A percentile compares a stretch with the other conserved stretches of the same genome.
Conservation (phyloP, 805 yeast genomes). For the Blastobotrys chiropterorum region DNA sequence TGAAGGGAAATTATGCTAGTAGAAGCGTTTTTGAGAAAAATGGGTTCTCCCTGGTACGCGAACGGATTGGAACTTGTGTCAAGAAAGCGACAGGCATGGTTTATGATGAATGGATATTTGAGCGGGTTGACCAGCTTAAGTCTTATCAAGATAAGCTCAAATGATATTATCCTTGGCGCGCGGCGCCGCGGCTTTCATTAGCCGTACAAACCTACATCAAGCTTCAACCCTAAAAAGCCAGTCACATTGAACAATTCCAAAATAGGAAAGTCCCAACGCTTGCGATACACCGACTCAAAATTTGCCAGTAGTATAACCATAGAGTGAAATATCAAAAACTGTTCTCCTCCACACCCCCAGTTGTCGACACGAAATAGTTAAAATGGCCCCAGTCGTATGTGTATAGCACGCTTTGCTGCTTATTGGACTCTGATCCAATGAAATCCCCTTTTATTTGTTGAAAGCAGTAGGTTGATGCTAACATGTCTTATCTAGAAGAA, state of each 20-base stretch:
- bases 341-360: not conserved
- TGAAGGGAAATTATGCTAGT: constrained; percentile 16
- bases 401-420: constrained; percentile 38
- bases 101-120: not conserved
- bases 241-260: too few relatives aligned
- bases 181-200: too few relatives aligned
- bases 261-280: not conserved
- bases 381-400: constrained; percentile 94
- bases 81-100: not conserved
- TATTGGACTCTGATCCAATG: constrained; percentile 13
- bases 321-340: not conserved
- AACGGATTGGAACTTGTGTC: not conserved
- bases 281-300: not conserved
- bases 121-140: not conserved
- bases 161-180: too few relatives aligned
- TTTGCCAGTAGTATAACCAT: too few relatives aligned
- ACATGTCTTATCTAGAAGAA: constrained; percentile 47
- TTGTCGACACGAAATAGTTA: constrained; percentile 10
- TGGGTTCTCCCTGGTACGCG: constrained; percentile 15
- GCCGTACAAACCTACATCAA: too few relatives aligned
- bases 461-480: constrained; percentile 69
- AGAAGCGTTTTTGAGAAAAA: constrained; percentile 15
- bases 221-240: too few relatives aligned
- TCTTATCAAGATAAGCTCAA: too few relatives aligned
- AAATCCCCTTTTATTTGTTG: not conserved